Evolutionary conservation across 2,329 filamentous ascomycete genomes (phyloP).

Genomic region (Teratosphaeria zuluensis): DNA sequence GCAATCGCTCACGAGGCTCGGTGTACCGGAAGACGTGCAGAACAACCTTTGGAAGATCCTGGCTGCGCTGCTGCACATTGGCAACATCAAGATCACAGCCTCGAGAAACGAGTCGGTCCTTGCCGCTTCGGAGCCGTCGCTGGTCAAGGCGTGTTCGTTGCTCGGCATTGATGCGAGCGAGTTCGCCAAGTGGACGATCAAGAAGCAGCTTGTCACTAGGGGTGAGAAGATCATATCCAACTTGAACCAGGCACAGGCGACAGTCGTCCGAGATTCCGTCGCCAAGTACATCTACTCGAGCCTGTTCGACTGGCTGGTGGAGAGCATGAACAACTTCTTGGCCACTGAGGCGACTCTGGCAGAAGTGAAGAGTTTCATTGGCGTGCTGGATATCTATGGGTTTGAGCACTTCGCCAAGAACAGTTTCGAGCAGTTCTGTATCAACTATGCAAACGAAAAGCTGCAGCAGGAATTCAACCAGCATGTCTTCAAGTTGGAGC

Average conservation of each 20-base stretch:
- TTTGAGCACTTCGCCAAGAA: conserved; percentile 99
- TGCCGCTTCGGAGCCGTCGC: conserved; percentile 66
- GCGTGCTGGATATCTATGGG: conserved; percentile 97
- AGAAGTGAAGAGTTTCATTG: conserved; percentile 83
- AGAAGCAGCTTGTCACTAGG: conserved; percentile 93
- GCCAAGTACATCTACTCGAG: conserved; percentile 99
- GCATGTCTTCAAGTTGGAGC: conserved; percentile 97
- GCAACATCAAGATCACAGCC: conserved; percentile 91
- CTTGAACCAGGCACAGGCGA: conserved; percentile 82
- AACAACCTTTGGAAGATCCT: conserved; percentile 80
- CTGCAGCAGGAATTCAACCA: conserved; percentile 98
- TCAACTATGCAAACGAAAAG: conserved; percentile 99
- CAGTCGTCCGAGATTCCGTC: conserved; percentile 91
- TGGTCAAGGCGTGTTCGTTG: conserved; percentile 72
- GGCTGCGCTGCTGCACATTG: conserved; percentile 83
- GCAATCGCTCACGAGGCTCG: conserved; percentile 78
- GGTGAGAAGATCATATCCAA: conserved; percentile 98
- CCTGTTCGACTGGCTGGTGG: conserved; percentile 98
- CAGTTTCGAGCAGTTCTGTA: conserved; percentile 99
- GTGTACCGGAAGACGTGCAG: conserved; percentile 66
- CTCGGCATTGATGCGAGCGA: conserved; percentile 77
- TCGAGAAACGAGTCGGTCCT: conserved; percentile 82
- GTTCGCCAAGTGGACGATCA: conserved; percentile 96
- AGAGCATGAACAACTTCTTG: conserved; percentile 84
- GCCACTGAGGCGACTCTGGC: conserved; percentile 79